Percentiles rank a stretch among this genome's conserved stretches.
phyloP scores from a whole-genome alignment of 129 eudicot species.

The Artemisia tridentata region DNA sequence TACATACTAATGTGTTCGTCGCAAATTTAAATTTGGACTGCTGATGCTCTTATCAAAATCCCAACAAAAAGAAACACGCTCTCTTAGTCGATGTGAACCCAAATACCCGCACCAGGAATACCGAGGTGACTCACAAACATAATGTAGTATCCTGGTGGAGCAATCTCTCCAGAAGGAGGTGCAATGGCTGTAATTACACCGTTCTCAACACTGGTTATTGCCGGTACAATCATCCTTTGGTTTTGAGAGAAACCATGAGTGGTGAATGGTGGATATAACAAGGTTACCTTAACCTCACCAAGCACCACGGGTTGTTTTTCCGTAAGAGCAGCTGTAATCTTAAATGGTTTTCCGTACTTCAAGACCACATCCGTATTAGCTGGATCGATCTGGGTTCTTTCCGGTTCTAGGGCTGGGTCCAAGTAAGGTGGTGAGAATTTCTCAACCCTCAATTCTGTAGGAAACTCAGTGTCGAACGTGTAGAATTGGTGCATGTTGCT shows the following conservation, averaged over 20 bases:
- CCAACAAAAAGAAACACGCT: neutral
- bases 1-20: too few species aligned
- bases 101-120: constrained; percentile 60
- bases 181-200: constrained; percentile 27
- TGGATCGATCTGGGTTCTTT: constrained; percentile 31
- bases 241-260: constrained; percentile 71
- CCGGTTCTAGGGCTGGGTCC: constrained; percentile 32
- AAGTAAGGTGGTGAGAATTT: constrained; percentile 73
- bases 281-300: constrained; percentile 47
- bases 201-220: neutral
- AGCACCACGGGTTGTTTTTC: neutral
- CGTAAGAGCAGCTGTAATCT: constrained; percentile 15
- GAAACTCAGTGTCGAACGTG: constrained; percentile 28
- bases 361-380: constrained; percentile 14
- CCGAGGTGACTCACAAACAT: constrained; percentile 56
- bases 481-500: constrained; percentile 57
- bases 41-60: neutral
- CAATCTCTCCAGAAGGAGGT: constrained; percentile 19
- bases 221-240: constrained; percentile 55
- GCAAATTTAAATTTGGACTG: too few species aligned
- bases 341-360: constrained; percentile 42
- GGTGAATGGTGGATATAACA: constrained; percentile 76
- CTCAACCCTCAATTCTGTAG: constrained; percentile 74
- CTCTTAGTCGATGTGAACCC: constrained; percentile 49
- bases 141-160: constrained; percentile 72